Percentiles rank a stretch among this genome's conserved stretches.
Evolutionary conservation across 305 asterid species (phyloP).

Genomic region (Solanum hybrid): DNA sequence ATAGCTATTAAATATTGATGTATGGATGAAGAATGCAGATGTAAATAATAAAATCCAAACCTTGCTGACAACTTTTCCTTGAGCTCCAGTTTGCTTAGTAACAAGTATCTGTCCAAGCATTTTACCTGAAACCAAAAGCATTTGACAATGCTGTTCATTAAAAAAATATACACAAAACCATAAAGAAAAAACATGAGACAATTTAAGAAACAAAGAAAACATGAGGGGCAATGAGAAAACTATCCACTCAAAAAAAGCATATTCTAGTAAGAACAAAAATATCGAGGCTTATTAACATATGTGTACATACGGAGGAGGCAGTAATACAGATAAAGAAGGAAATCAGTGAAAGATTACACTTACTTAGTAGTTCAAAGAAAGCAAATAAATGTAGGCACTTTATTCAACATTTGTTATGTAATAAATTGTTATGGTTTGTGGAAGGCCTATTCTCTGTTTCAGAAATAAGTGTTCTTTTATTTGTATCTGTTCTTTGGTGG

Average conservation of each 20-base stretch:
- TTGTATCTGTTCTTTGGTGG: too few relatives aligned
- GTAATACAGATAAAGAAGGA: too few relatives aligned
- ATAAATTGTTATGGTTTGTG: too few relatives aligned
- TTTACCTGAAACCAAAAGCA: slow-evolving; percentile 50
- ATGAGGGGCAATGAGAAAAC: neutral
- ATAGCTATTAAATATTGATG: neutral
- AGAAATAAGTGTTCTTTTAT: too few relatives aligned
- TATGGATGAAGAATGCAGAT: neutral
- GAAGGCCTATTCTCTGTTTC: too few relatives aligned
- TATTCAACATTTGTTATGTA: too few relatives aligned
- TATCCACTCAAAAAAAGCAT: neutral
- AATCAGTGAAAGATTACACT: too few relatives aligned
- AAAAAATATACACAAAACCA: neutral
- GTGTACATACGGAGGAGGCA: too few relatives aligned
- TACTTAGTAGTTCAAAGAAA: too few relatives aligned
- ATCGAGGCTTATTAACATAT: neutral
- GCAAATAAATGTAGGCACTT: too few relatives aligned
- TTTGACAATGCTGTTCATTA: neutral
- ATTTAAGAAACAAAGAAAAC: neutral
- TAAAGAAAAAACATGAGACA: neutral
- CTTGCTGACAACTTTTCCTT: slow-evolving; percentile 98
- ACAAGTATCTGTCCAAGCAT: slow-evolving; percentile 96
- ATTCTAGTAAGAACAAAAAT: neutral
- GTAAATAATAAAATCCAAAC: slow-evolving; percentile 24
- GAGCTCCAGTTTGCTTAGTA: slow-evolving; percentile 91